A percentile compares a stretch with the other conserved stretches of the same genome.
Conservation (phyloP, 2,329 filamentous ascomycete species). For the Magnaporthiopsis incrustans region DNA sequence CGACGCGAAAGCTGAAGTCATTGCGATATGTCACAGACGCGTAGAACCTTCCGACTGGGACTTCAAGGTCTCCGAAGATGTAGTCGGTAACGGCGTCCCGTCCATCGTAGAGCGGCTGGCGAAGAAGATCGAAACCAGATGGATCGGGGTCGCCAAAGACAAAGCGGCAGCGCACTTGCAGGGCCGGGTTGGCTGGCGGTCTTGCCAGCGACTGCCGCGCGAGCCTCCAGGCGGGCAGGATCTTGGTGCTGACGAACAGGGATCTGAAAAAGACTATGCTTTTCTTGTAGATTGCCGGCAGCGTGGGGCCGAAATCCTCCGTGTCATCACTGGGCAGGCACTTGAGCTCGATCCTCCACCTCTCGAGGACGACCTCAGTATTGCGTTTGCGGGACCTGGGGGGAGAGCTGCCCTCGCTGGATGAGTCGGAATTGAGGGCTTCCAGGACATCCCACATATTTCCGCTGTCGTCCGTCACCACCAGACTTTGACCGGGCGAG, state of each 20-base stretch:
- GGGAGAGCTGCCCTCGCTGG: slow-evolving; percentile 36
- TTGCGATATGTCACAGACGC: slow-evolving; percentile 78
- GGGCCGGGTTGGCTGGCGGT: slow-evolving; percentile 48
- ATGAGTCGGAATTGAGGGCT: slow-evolving; percentile 58
- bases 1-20: slow-evolving; percentile 84
- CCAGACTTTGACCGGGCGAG: slow-evolving; percentile 76
- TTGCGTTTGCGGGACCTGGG: slow-evolving; percentile 35
- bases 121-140: slow-evolving; percentile 59
- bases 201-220: slow-evolving; percentile 67
- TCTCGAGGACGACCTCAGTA: slow-evolving; percentile 76
- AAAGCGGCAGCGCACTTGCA: slow-evolving; percentile 77
- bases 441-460: slow-evolving; percentile 91
- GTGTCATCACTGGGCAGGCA: slow-evolving; percentile 39
- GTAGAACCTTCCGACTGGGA: slow-evolving; percentile 76
- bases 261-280: slow-evolving; percentile 91
- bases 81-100: slow-evolving; percentile 65
- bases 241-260: slow-evolving; percentile 71
- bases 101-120: slow-evolving; percentile 59
- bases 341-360: slow-evolving; percentile 82
- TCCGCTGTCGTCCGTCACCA: slow-evolving; percentile 79
- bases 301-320: slow-evolving; percentile 51
- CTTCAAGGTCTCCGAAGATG: slow-evolving; percentile 75
- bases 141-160: slow-evolving; percentile 49
- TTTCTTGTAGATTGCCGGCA: slow-evolving; percentile 95
- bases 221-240: slow-evolving; percentile 78